A percentile compares a stretch with the other conserved stretches of the same genome.
These are phyloP conservation scores for Paramecium bursaria DNA, from an alignment of 73 alveolate genomes.

Conservation along the genomic window DNA sequence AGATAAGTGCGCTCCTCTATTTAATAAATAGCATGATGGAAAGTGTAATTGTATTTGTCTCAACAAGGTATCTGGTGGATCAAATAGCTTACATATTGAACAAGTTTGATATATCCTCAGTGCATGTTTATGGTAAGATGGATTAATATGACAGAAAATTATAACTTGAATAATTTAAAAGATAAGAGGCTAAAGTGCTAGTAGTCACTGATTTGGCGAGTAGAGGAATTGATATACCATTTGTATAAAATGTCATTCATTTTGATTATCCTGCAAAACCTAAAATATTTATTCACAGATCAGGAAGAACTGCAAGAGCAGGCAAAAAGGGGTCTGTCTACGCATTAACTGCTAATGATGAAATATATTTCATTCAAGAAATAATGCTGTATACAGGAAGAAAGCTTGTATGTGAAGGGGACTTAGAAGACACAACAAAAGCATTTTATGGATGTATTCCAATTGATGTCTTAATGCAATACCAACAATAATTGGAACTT, in stretches of 20 bases:
- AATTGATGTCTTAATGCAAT: constrained; percentile 73
- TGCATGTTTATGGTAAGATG: constrained; percentile 94
- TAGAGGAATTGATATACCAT: constrained; percentile 98
- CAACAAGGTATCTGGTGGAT: constrained; percentile 96
- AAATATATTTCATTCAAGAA: constrained; percentile 93
- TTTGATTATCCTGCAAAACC: constrained; percentile 96
- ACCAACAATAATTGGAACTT: constrained; percentile 73
- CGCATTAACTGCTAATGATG: constrained; percentile 87
- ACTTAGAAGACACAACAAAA: constrained; percentile 74
- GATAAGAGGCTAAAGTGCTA: constrained; percentile 81
- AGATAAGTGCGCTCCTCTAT: constrained; percentile 86
- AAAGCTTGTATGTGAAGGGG: constrained; percentile 75
- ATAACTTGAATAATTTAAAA: constrained; percentile 83
- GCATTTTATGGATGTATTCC: constrained; percentile 70
- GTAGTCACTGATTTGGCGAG: constrained; percentile 98
- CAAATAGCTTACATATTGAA: constrained; percentile 83
- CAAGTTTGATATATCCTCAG: constrained; percentile 78
- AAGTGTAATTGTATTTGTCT: constrained; percentile 90
- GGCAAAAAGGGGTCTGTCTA: constrained; percentile 93
- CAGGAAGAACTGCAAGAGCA: constrained; percentile 99
- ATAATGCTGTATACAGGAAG: constrained; percentile 92
- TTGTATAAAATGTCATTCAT: constrained; percentile 94
- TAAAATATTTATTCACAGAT: constrained; percentile 95
- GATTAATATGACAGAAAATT: constrained; percentile 92
- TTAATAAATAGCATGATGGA: constrained; percentile 74